phyloP scores from a whole-genome alignment of 2,329 filamentous ascomycete genomes.

The Nothophoma quercina region DNA sequence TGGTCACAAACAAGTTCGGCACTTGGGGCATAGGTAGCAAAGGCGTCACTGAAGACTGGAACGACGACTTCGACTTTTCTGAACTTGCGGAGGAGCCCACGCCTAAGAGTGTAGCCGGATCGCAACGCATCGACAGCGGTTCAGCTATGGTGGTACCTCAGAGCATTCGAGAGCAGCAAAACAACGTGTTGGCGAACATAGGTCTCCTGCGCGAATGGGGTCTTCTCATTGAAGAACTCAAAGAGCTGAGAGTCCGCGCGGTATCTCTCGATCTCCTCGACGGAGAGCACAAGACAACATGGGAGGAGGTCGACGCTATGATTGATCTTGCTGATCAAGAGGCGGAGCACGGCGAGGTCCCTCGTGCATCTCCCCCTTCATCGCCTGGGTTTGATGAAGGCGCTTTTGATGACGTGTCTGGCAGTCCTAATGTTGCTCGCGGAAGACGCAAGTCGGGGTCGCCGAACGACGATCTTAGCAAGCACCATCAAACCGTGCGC shows the following conservation, averaged over 20 bases:
- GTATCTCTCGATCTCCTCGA: constrained; percentile 70
- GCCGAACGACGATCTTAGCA: constrained; percentile 39
- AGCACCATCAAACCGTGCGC: constrained; percentile 30
- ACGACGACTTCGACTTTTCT: constrained; percentile 85
- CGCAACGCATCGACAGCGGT: constrained; percentile 54
- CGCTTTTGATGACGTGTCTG: constrained; percentile 63
- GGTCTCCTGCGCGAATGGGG: constrained; percentile 84
- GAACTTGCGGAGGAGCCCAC: constrained; percentile 55
- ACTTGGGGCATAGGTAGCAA: constrained; percentile 85
- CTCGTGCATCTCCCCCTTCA: constrained; percentile 62
- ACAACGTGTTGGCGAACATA: constrained; percentile 82
- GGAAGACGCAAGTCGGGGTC: constrained; percentile 40
- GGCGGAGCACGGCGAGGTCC: constrained; percentile 65
- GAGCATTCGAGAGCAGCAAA: constrained; percentile 81
- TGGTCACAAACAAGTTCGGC: constrained; percentile 74
- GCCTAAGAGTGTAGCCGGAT: constrained; percentile 42
- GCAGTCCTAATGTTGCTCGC: constrained; percentile 43
- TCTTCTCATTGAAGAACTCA: constrained; percentile 81
- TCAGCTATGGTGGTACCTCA: constrained; percentile 75
- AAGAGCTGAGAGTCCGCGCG: constrained; percentile 75
- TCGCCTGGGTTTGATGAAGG: constrained; percentile 66
- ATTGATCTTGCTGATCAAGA: constrained; percentile 80
- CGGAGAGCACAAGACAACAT: constrained; percentile 68
- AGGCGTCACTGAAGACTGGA: constrained; percentile 85
- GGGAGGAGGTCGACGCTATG: constrained; percentile 85